Evolutionary conservation across 495 filamentous ascomycete genomes (phyloP), one percentile per base, ranked within the genome.

Genomic region (Xylaria curta): DNA sequence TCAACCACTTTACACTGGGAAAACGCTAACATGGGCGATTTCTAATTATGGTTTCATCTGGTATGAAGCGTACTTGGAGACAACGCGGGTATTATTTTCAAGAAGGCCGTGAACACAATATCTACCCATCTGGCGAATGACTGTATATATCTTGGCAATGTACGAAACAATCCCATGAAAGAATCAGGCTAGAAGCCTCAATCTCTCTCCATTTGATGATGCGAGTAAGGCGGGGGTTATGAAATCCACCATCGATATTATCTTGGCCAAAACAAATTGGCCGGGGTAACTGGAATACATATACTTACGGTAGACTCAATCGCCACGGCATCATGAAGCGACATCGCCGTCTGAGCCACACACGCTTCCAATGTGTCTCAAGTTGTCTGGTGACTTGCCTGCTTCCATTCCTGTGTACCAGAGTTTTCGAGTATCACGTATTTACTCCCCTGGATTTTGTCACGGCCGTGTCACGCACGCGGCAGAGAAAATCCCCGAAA

Each of bases 391-490:
- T n/a, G 46, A 49, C 17, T 31, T 49, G 19, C 46, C 19, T 19
- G 19, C 46, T 49, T 49, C 46, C 24, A 56, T 28, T 28, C 13
- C 51, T 38, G 38, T 46, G 61, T 64, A 24, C 21, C 40, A 21
- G 15, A 31, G 15, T 24, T 13, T 19, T 42, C 15, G 21, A 33
- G 28, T 61, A 19, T 61, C 7, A 19, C 9, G 10, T 42, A 42
- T 4, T 0, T 13, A 42, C 38, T 64, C 7, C 26, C 42, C 44
- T 51, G 13, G 44, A 24, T 46, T 63, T 38, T 54, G 49, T 56
- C 31, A 42, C 40, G 64, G 64, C 33, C 33, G n/a, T 67, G 33
- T 67, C 49, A 67, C 36, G 19, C 65, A 44, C 49, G n/a, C 17
- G 46, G 26, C 19, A 42, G 9, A 17, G 17, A 33, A 67, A 67